Evolutionary conservation across 2,329 filamentous ascomycete genomes (phyloP).

Genomic region (Colletotrichum truncatum): DNA sequence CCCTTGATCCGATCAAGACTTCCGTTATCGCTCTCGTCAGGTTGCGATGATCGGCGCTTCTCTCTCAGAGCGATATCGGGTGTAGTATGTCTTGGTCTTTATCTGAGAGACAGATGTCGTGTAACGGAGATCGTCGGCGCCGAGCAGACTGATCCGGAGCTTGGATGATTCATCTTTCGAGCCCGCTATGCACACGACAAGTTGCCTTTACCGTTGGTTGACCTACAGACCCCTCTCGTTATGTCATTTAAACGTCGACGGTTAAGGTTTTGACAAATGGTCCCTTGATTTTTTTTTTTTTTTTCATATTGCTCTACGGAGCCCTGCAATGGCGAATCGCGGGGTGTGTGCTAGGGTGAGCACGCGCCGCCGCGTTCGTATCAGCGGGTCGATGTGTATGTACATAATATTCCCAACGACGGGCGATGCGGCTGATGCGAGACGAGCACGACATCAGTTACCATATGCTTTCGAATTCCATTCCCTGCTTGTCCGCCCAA

Average conservation of each 20-base stretch:
- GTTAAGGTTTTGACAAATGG: neutral
- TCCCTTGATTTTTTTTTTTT: neutral
- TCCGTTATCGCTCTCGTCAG: constrained; percentile 2
- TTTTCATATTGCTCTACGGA: neutral
- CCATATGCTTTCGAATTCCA: neutral
- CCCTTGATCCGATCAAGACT: neutral
- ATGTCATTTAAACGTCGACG: neutral
- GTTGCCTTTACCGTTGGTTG: neutral
- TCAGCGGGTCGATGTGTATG: no score
- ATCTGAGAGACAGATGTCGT: neutral
- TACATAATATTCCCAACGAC: neutral
- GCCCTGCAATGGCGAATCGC: constrained; percentile 12
- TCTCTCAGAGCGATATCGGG: constrained; percentile 2
- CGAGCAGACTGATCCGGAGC: neutral
- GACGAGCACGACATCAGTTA: neutral
- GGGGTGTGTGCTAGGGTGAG: neutral
- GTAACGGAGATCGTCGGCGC: neutral
- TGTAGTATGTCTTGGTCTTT: neutral
- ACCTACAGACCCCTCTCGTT: neutral
- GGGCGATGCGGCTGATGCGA: neutral
- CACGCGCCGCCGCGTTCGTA: constrained; percentile 3
- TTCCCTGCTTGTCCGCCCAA: neutral
- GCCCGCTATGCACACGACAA: neutral
- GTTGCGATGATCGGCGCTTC: constrained; percentile 2
- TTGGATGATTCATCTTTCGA: neutral